Base-by-base conservation (phyloP, 805 yeast genomes). In the Sungouiozyma intestinalis region DNA sequence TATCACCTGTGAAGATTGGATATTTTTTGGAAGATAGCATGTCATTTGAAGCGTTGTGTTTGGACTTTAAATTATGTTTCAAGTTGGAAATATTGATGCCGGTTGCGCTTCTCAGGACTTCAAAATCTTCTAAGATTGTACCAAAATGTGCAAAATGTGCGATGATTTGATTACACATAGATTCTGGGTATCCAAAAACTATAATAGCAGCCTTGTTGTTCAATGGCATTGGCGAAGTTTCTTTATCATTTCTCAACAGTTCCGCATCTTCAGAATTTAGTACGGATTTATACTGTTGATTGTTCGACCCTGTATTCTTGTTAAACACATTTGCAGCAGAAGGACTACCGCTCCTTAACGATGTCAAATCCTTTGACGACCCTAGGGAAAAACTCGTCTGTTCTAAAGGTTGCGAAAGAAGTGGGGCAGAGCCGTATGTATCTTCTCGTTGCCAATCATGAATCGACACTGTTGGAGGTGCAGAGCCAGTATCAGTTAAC, bases 101-200 rank as follows among this genome's bases (percentile, higher is more conserved):
- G 3, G 64, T 53, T 8, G 51, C 45, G 35, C 57, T 51, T 45
- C 63, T 58, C 52, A 66, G 55, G 2, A 65, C 63, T 49, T 78
- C 79, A 51, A 83, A 79, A 53, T 83, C 81, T 50, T 87, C 96
- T 43, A 85, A 59, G 34, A 90, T 77, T 20, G 69, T 71, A 16
- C 97, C 97, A 60, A 81, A 85, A 52, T 81, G 81, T 18, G 78
- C 69, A 54, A 87, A 90, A 59, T 78, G 84, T 40, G 75, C 74
- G 33, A 90, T 70, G 2, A 90, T 75, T 31, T 71, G 71, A 27
- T 71, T 72, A 7, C 94, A 77, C 48, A 79, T 70, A 2, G 77
- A 69, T 53, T 87, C 94, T 1, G 94, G 86, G 58, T 85, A 90
- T 1, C 97, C 97, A 63, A 83, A 86, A 2, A 90, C 85, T 21